Conservation (phyloP, 805 yeast genomes). For the Metschnikowia santaceciliae region DNA sequence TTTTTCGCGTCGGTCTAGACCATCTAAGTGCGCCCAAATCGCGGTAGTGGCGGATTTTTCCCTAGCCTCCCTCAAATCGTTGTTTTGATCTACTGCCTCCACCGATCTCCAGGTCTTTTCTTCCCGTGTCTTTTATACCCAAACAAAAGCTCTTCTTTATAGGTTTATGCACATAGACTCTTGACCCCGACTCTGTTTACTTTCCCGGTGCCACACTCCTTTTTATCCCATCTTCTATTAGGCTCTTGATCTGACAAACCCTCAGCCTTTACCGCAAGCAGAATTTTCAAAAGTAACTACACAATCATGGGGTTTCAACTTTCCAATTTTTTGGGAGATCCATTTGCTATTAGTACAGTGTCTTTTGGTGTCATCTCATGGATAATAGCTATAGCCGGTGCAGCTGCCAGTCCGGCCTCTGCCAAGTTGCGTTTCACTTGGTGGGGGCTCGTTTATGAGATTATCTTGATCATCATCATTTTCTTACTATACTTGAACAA, state of each 20-base stretch:
- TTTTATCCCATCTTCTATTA: not conserved
- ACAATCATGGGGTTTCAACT: slow-evolving; percentile 31
- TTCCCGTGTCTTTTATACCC: not conserved
- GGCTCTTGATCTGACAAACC: not conserved
- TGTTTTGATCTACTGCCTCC: slow-evolving; percentile 1
- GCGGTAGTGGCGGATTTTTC: slow-evolving; percentile 3
- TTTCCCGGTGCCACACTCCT: not conserved
- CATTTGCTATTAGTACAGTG: slow-evolving; percentile 81
- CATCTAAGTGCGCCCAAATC: not conserved
- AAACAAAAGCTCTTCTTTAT: not conserved
- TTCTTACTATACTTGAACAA: slow-evolving; percentile 54
- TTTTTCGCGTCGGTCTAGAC: slow-evolving; percentile 4
- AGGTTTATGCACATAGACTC: not conserved
- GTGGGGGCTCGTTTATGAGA: slow-evolving; percentile 92
- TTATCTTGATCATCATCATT: slow-evolving; percentile 52
- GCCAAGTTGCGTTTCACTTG: slow-evolving; percentile 81
- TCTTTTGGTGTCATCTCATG: slow-evolving; percentile 74
- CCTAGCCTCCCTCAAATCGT: not conserved
- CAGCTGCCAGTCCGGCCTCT: slow-evolving; percentile 41
- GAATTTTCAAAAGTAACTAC: too few relatives aligned
- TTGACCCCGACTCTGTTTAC: not conserved
- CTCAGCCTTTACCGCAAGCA: not conserved
- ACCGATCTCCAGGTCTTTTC: not conserved
- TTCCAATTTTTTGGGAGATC: slow-evolving; percentile 68
- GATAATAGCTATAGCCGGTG: slow-evolving; percentile 86